Percentiles rank a stretch among this genome's conserved stretches.
Conservation (phyloP, 2,329 filamentous ascomycete species). For the Monosporascus sp. region DNA sequence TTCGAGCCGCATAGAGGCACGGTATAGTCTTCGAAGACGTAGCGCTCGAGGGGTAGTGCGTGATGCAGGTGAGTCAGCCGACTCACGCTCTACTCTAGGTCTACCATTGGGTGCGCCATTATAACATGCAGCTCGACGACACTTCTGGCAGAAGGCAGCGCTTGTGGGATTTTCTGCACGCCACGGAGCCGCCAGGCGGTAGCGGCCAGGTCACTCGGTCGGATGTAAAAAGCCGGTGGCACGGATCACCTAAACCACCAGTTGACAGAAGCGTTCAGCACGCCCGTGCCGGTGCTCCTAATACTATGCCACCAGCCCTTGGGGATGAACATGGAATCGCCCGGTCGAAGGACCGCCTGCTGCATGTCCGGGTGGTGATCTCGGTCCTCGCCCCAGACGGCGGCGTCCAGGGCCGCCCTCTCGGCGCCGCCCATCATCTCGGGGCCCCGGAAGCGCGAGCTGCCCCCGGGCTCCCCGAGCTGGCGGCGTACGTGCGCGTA, state of each 20-base stretch:
- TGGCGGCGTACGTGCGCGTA: conserved; percentile 49
- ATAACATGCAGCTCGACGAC: too few species aligned
- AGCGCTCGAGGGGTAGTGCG: too few species aligned
- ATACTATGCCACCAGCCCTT: conserved; percentile 86
- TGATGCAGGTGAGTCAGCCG: too few species aligned
- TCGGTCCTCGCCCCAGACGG: conserved; percentile 56
- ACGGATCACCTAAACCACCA: conserved; percentile 69
- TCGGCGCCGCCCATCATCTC: conserved; percentile 91
- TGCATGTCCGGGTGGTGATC: conserved; percentile 26
- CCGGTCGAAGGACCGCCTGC: conserved; percentile 54
- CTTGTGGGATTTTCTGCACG: too few species aligned
- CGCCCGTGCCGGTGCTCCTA: conserved; percentile 49
- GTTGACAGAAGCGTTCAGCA: conserved; percentile 49
- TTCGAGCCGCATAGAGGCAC: too few species aligned
- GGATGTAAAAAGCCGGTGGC: too few species aligned
- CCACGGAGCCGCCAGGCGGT: too few species aligned
- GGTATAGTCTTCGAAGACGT: too few species aligned
- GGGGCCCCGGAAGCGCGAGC: conserved; percentile 58
- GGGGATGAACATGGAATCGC: conserved; percentile 74
- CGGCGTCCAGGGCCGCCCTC: conserved; percentile 57
- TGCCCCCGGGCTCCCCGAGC: conserved; percentile 31
- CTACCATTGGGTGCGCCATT: too few species aligned
- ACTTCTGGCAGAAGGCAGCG: too few species aligned
- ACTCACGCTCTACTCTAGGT: too few species aligned
- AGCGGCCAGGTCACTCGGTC: too few species aligned